Percentiles rank a stretch among this genome's conserved stretches.
phyloP scores from a whole-genome alignment of 2,329 filamentous ascomycete species.

The Pseudogymnoascus sp. region DNA sequence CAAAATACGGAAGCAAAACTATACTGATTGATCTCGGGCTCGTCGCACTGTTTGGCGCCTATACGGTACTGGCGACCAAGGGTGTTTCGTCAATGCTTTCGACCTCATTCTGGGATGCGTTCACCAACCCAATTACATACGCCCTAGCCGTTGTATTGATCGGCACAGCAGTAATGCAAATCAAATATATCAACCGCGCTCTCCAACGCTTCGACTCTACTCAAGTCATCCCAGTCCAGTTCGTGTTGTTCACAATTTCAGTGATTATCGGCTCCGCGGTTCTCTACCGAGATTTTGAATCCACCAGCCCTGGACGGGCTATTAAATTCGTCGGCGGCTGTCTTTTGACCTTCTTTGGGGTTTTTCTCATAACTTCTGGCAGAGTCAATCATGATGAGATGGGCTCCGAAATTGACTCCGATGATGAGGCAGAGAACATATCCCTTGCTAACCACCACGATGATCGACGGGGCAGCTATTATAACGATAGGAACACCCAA shows the following conservation, averaged over 20 bases:
- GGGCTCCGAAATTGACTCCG: slow-evolving; percentile 46
- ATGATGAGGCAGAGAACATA: slow-evolving; percentile 57
- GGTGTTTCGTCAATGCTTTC: slow-evolving; percentile 93
- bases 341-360: slow-evolving; percentile 83
- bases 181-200: slow-evolving; percentile 87
- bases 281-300: slow-evolving; percentile 89
- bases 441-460: slow-evolving; percentile 50
- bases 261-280: slow-evolving; percentile 92
- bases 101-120: slow-evolving; percentile 76
- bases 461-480: slow-evolving; percentile 16
- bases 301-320: slow-evolving; percentile 62
- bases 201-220: slow-evolving; percentile 94
- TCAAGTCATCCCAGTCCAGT: slow-evolving; percentile 95
- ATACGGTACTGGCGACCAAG: slow-evolving; percentile 94
- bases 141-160: slow-evolving; percentile 70
- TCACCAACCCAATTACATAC: slow-evolving; percentile 89
- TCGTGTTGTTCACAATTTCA: slow-evolving; percentile 90
- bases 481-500: slow-evolving; percentile 12
- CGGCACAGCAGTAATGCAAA: slow-evolving; percentile 85
- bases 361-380: slow-evolving; percentile 93
- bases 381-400: slow-evolving; percentile 51
- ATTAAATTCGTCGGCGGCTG: slow-evolving; percentile 85
- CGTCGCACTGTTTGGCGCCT: slow-evolving; percentile 89
- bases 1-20: slow-evolving; percentile 71
- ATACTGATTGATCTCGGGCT: slow-evolving; percentile 90